Evolutionary conservation across 1,284 basidiomycete species (phyloP), one percentile per base, ranked within the genome.

Genomic region (Taiwanofungus camphoratus): DNA sequence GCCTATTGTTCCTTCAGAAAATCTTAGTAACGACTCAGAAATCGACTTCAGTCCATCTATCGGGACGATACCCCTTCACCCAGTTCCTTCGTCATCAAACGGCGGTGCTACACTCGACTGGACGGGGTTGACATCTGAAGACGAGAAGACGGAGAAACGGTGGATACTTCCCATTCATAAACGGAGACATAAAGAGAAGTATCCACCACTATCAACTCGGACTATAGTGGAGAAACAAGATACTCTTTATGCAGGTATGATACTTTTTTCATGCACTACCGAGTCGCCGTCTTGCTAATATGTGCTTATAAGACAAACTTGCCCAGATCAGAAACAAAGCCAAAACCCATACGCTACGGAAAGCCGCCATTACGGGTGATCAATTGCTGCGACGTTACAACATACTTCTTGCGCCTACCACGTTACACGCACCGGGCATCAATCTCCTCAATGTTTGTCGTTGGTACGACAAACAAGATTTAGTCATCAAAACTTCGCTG

Each of bases 1-100:
- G 22, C 33, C 55, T 20, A 37, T 46, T 40, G 35, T 41, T 36
- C 24, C 54, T 39, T n/a, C 49, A 42, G 27, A 44, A 44, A 30
- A 42, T 19, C 23, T 46, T 9, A 63, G 52, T 34, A 49, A 58
- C 7, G 64, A 69, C 9, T 65, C 67, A 3, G 81, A 84, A 36
- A 66, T 86, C 29, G 84, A 87, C 58, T 87, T 86, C 55, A 77
- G 80, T 52, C 83, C 84, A n/a, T 76, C 79, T 2, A 74, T 74
- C 12, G 71, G 73, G 15, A 57, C 63, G 15, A 58, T 56, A 21
- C 63, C 61, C 5, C 52, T 58, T 5, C 75, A 79, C 49, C 77
- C 76, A 13, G 72, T 87, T 5, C 85, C 84, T 0, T 63, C 72
- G 3, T 86, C 83, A 8, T 67, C 70, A 3, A 74, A 86, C 55